Conservation (phyloP, 1,284 basidiomycete genomes). For the Xerocomus minutiporus region DNA sequence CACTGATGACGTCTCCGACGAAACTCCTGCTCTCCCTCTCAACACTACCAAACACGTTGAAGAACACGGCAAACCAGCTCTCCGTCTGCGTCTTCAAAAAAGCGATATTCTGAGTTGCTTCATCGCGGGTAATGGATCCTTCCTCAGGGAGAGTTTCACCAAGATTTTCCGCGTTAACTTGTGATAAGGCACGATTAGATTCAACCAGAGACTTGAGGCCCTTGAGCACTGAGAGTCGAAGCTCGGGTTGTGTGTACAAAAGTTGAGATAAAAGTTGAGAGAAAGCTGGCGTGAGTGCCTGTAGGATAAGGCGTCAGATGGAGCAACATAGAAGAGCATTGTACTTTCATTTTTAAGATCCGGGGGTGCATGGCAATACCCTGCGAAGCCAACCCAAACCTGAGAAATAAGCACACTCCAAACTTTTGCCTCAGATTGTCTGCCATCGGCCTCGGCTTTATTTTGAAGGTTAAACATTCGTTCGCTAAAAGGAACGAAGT, state of each 20-base stretch:
- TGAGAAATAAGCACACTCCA: conserved; percentile 92
- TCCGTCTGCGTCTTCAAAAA: conserved; percentile 79
- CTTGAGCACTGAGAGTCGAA: conserved; percentile 79
- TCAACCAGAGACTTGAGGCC: conserved; percentile 81
- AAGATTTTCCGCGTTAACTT: conserved; percentile 31
- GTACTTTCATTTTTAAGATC: conserved; percentile 43
- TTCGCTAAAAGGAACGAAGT: conserved; percentile 93
- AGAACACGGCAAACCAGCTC: conserved; percentile 91
- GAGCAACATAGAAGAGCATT: neutral
- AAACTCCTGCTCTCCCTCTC: conserved; percentile 72
- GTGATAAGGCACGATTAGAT: conserved; percentile 52
- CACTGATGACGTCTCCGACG: conserved; percentile 85
- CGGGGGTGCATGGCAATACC: conserved; percentile 69
- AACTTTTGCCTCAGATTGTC: conserved; percentile 84
- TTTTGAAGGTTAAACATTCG: conserved; percentile 86
- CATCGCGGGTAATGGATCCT: conserved; percentile 41
- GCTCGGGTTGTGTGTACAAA: conserved; percentile 81
- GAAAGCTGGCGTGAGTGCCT: conserved; percentile 74
- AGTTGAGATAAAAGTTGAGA: conserved; percentile 88
- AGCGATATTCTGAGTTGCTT: conserved; percentile 65
- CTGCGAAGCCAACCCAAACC: conserved; percentile 87
- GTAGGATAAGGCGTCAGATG: conserved; percentile 5
- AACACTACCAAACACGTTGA: conserved; percentile 93
- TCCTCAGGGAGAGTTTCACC: conserved; percentile 19
- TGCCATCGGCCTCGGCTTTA: conserved; percentile 66